Evolutionary conservation across 2,329 filamentous ascomycete species (phyloP), one percentile per base, ranked within the genome.

Genomic region (Lasiodiplodia sp.): DNA sequence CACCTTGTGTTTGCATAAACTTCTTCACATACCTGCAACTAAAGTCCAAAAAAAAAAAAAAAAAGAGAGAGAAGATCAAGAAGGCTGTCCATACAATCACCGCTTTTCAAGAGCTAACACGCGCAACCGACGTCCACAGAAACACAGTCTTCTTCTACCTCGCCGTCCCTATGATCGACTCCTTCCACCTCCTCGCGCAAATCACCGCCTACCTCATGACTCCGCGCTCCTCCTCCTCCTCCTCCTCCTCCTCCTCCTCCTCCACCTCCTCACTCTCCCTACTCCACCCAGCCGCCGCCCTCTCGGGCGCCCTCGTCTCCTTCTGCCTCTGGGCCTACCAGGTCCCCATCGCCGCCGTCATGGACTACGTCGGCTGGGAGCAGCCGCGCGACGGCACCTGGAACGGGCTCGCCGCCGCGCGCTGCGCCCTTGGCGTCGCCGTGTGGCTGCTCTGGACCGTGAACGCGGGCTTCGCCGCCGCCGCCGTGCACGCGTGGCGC

Each of bases 351-450:
- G 23, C 58, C 8, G 6, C 23, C 25, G 3, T 37, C 25, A 8
- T 63, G n/a, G 58, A 49, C 58, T 37, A 21, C 38, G 21, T 49
- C 40, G 40, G 58, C 25, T 63, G 58, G 58, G 58, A 63, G 40
- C 40, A 63, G 23, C 10, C 18, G 23, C 23, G 58, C 44, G 40
- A 49, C 40, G 58, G 21, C 21, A 14, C 18, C 16, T 62, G 58
- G 58, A 0, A 18, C 58, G 58, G 16, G 7, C 40, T 62, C 14
- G 57, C 57, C 6, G 57, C 8, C 1, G 57, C 40, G 40, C 57
- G 57, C 14, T 47, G 57, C 40, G 25, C 4, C 14, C 1, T 14
- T 4, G 23, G 57, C 25, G 14, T 8, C 25, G 25, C 8, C 18
- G 7, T 12, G 10, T 18, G 40, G 38, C 16, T 62, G 21, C 38